These are phyloP conservation scores for Phytopythium cucurbitacearum DNA, from an alignment of 352 stramenopile species.

Conservation along the genomic window DNA sequence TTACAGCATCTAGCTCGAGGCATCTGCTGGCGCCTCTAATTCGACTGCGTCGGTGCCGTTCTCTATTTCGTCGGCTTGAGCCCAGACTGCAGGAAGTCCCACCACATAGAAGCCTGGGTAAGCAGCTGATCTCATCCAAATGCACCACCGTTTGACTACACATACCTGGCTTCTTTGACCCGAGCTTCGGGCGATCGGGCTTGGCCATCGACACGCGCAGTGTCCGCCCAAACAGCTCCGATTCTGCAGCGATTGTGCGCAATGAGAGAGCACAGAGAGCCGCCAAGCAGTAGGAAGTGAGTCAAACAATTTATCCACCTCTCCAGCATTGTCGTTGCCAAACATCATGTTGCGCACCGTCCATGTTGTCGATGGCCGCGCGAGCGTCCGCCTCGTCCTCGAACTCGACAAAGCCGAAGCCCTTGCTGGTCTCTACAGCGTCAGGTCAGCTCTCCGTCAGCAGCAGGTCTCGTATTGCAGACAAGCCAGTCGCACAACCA, in stretches of 20 bases:
- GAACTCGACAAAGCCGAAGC: constrained; percentile 94
- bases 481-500: background rate
- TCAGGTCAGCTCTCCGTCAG: background rate
- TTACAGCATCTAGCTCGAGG: background rate
- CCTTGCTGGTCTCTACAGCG: constrained; percentile 69
- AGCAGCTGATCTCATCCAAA: background rate
- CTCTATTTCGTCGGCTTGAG: constrained; percentile 34
- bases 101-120: background rate
- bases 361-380: constrained; percentile 95
- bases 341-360: constrained; percentile 45
- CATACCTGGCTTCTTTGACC: constrained; percentile 71
- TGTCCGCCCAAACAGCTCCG: constrained; percentile 90
- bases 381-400: constrained; percentile 85
- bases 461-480: background rate
- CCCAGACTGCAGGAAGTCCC: constrained; percentile 47
- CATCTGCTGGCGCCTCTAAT: background rate
- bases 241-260: constrained; percentile 33
- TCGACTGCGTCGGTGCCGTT: constrained; percentile 11
- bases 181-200: constrained; percentile 70
- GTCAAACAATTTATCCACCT: background rate
- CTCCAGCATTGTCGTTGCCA: no score
- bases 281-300: background rate
- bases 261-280: constrained; percentile 7
- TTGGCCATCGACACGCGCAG: constrained; percentile 91
- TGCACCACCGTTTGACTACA: background rate